phyloP scores from a whole-genome alignment of 169 alveolate genomes.

The Eimeria falciformis region DNA sequence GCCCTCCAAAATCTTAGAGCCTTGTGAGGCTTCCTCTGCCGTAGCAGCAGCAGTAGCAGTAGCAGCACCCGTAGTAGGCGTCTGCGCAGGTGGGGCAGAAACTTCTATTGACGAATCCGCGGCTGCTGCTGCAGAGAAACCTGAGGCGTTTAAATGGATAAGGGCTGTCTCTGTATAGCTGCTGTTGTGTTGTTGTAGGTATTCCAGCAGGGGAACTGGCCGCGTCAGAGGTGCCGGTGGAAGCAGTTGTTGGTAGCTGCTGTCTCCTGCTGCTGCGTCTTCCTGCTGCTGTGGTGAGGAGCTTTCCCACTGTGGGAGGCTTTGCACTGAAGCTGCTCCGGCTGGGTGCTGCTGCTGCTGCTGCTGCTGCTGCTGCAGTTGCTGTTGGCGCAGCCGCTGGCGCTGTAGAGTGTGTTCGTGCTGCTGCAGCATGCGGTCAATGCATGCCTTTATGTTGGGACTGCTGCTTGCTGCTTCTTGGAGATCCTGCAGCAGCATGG shows the following conservation, averaged over 20 bases:
- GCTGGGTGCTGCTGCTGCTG: slow-evolving; percentile 10
- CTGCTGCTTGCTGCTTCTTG: slow-evolving; percentile 17
- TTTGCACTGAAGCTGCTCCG: neutral
- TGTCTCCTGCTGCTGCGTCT: slow-evolving; percentile 19
- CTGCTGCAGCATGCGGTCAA: slow-evolving; percentile 59
- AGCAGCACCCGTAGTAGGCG: neutral
- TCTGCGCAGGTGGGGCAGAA: neutral
- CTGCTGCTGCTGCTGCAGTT: slow-evolving; percentile 18
- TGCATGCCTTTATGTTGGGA: slow-evolving; percentile 21
- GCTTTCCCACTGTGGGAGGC: neutral
- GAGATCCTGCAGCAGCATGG: slow-evolving; percentile 25
- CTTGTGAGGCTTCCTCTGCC: neutral
- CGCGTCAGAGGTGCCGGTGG: neutral
- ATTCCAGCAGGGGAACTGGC: neutral
- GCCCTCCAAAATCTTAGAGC: neutral
- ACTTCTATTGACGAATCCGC: too few species aligned
- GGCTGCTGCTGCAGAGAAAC: slow-evolving; percentile 5
- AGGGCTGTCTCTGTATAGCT: slow-evolving; percentile 30
- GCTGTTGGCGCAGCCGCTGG: neutral
- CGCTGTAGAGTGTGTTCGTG: slow-evolving; percentile 45
- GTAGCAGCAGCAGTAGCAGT: slow-evolving; percentile 52
- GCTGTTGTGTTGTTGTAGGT: slow-evolving; percentile 39
- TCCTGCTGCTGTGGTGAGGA: neutral
- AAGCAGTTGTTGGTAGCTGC: neutral
- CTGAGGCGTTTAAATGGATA: neutral